Conservation (phyloP, 1,139 yeast species). For the Lodderomyces parapsilosis region DNA sequence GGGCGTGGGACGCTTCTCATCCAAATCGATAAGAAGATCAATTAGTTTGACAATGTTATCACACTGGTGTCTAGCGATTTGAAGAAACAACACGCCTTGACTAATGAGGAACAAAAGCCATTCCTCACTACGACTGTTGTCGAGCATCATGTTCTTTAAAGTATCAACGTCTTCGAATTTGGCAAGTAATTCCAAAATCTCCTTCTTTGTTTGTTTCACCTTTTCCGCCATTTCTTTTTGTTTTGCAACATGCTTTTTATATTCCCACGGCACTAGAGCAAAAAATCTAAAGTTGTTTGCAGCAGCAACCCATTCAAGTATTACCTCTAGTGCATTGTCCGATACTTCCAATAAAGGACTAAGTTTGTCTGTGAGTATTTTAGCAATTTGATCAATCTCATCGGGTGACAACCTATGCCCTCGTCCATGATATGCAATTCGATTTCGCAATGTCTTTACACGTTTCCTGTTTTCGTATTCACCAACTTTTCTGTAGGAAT, state of each 20-base stretch:
- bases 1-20: constrained; percentile 28
- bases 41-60: constrained; percentile 18
- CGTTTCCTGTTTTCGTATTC: constrained; percentile 27
- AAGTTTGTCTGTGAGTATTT: constrained; percentile 19
- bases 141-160: constrained; percentile 17
- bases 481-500: constrained; percentile 33
- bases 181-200: constrained; percentile 11
- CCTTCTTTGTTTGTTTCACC: constrained; percentile 15
- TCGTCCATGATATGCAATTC: constrained; percentile 20
- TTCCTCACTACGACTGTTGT: constrained; percentile 23
- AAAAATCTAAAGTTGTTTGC: constrained; percentile 31
- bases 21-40: constrained; percentile 27
- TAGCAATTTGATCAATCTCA: constrained; percentile 29
- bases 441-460: constrained; percentile 20
- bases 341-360: constrained; percentile 19
- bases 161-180: constrained; percentile 15
- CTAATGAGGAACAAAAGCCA: constrained; percentile 27
- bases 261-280: constrained; percentile 18
- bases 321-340: constrained; percentile 18
- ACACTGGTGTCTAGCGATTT: constrained; percentile 21
- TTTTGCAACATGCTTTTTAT: constrained; percentile 14
- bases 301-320: constrained; percentile 26
- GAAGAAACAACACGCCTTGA: constrained; percentile 26
- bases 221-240: constrained; percentile 20
- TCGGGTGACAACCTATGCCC: constrained; percentile 16